Percentiles rank a stretch among this genome's conserved stretches.
Conservation (phyloP, 2,329 filamentous ascomycete species). For the Eutypella sp. region DNA sequence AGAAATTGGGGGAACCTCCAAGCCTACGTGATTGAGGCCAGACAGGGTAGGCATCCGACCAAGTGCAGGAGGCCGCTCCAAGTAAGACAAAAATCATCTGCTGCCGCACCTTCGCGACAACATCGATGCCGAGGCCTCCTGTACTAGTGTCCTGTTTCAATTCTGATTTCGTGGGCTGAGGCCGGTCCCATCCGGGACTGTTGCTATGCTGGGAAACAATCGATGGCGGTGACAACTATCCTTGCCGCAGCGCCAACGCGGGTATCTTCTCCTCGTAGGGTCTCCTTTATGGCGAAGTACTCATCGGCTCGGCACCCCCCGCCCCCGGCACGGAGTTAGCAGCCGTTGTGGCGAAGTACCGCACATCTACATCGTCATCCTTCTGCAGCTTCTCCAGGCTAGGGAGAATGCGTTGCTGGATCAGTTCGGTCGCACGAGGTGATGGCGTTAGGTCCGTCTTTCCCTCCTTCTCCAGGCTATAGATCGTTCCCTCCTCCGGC, state of each 20-base stretch:
- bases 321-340: conserved; percentile 53
- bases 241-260: conserved; percentile 16
- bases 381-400: conserved; percentile 93
- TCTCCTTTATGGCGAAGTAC: conserved; percentile 58
- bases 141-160: no score
- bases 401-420: conserved; percentile 80
- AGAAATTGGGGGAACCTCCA: no score
- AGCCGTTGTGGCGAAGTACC: conserved; percentile 94
- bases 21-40: no score
- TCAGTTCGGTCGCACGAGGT: conserved; percentile 69
- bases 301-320: conserved; percentile 56
- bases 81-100: background rate
- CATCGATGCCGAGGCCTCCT: background rate
- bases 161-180: no score
- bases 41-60: no score
- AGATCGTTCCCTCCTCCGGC: conserved; percentile 81
- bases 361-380: conserved; percentile 95
- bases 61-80: background rate
- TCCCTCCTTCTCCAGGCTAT: conserved; percentile 77
- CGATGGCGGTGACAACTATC: conserved; percentile 17
- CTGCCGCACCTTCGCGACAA: background rate
- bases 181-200: background rate
- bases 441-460: conserved; percentile 54
- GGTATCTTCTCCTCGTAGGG: conserved; percentile 20
- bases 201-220: conserved; percentile 14